Base-by-base conservation (phyloP, 2,329 filamentous ascomycete species). In the Penicillium olsonii region DNA sequence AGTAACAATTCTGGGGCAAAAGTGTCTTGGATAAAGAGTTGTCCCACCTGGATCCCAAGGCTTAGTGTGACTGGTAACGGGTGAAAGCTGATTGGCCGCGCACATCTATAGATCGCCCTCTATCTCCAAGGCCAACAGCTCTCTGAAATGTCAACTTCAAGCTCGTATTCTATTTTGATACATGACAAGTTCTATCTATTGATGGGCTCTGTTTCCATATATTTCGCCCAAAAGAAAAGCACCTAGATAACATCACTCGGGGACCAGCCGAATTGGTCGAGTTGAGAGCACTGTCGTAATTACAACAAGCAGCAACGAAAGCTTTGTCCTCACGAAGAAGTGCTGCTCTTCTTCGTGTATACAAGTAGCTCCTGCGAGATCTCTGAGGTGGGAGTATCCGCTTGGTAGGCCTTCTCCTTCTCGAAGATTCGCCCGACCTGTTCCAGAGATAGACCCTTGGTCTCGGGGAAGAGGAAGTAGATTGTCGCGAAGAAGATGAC, bases 391-490 rank as follows among this genome's bases (percentile, higher is more conserved):
- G 45, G 45, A 12, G 48, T 39, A 14, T 35, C 45, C 17, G 37
- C 45, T 12, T 52, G 37, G 9, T 48, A 41, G 15, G 38, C 18
- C 10, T 47, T 47, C n/a, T 44, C 27, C 34, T 38, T 52, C 27
- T 53, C 47, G 20, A 59, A 47, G 22, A 59, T 60, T 14, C 37
- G 46, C 2, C 40, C 47, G 5, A 60, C 50, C 4, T 59, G 46
- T 27, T 60, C 57, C 27, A 60, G 19, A 33, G 57, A 54, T 11
- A 48, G 22, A 1, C 53, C 54, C n/a, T 55, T 52, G 12, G 57
- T 60, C 47, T 58, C 56, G 2, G 57, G 55, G 49, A 68, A 71
- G 31, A 74, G 64, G 50, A 75, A 68, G 54, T 65, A 76, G 26
- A 74, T 64, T 14, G 70, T 37, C 0, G 57, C 41, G 0, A 72